phyloP scores from a whole-genome alignment of 2,329 filamentous ascomycete genomes.

The Simplicillium sp. region DNA sequence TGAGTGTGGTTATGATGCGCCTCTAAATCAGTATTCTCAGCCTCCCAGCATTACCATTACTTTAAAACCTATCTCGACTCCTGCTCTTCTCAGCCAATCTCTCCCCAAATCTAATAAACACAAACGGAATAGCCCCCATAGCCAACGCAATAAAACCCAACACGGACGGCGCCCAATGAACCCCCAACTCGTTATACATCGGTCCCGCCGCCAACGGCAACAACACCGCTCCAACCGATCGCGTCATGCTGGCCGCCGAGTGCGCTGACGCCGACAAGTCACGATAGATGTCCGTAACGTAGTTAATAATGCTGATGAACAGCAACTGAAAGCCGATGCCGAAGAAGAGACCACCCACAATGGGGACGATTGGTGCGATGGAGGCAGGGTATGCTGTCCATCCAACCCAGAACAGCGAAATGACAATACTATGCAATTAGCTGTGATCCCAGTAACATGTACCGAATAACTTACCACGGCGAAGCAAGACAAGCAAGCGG shows the following conservation, averaged over 20 bases:
- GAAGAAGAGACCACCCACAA: slow-evolving; percentile 33
- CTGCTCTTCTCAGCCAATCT: neutral
- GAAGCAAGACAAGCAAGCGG: slow-evolving; percentile 46
- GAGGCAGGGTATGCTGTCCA: slow-evolving; percentile 39
- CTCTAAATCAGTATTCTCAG: too few species aligned
- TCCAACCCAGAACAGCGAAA: slow-evolving; percentile 50
- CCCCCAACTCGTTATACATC: slow-evolving; percentile 21
- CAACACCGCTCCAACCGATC: slow-evolving; percentile 21
- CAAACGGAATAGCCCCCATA: slow-evolving; percentile 4
- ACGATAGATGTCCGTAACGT: slow-evolving; percentile 22
- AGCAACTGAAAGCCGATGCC: slow-evolving; percentile 22
- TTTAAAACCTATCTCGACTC: too few species aligned
- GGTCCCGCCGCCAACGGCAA: slow-evolving; percentile 20
- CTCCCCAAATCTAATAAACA: slow-evolving; percentile 3
- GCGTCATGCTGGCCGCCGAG: slow-evolving; percentile 21
- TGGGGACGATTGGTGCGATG: slow-evolving; percentile 23
- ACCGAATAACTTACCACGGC: slow-evolving; percentile 46
- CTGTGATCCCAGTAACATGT: slow-evolving; percentile 21
- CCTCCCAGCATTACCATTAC: too few species aligned
- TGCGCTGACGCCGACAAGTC: slow-evolving; percentile 24
- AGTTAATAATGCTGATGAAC: slow-evolving; percentile 25
- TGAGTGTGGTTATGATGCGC: too few species aligned
- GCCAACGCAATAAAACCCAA: slow-evolving; percentile 18
- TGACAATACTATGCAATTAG: slow-evolving; percentile 33
- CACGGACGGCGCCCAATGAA: slow-evolving; percentile 25